Percentiles rank a stretch among this genome's conserved stretches.
Conservation (phyloP, 441 rosid genomes). For the Eruca vesicaria region DNA sequence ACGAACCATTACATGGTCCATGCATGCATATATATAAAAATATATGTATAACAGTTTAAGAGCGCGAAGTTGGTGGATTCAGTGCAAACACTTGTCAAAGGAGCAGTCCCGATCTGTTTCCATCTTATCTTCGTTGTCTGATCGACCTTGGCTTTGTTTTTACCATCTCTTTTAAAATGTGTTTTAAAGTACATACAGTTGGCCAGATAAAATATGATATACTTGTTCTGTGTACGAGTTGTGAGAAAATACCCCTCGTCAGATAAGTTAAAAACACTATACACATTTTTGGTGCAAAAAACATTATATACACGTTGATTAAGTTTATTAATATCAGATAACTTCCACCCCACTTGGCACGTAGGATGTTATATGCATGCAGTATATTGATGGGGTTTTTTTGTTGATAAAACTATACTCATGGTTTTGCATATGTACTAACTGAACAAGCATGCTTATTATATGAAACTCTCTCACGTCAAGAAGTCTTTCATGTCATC, state of each 20-base stretch:
- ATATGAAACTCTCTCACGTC: not conserved
- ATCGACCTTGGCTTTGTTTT: slow-evolving; percentile 37
- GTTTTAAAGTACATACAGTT: not conserved
- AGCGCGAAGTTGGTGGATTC: slow-evolving; percentile 26
- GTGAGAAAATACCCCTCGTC: not conserved
- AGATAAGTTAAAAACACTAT: not conserved
- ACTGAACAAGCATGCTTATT: not conserved
- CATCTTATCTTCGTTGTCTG: slow-evolving; percentile 33
- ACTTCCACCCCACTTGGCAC: not conserved
- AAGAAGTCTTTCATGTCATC: not conserved
- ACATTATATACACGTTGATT: not conserved
- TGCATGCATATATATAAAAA: slow-evolving; percentile 4
- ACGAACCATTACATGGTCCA: not conserved
- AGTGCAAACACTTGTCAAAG: slow-evolving; percentile 38
- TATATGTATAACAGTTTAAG: not conserved
- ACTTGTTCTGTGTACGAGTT: not conserved
- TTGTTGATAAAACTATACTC: too few relatives aligned
- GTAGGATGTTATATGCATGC: not conserved
- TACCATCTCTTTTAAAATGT: not conserved
- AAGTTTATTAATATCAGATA: not conserved
- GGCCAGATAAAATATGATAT: too few relatives aligned
- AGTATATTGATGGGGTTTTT: too few relatives aligned
- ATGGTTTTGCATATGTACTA: not conserved
- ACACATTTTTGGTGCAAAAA: not conserved
- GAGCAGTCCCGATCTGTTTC: slow-evolving; percentile 32